These are phyloP conservation scores for Colletotrichum zoysiae DNA, from an alignment of 2,329 filamentous ascomycete genomes.

Conservation along the genomic window DNA sequence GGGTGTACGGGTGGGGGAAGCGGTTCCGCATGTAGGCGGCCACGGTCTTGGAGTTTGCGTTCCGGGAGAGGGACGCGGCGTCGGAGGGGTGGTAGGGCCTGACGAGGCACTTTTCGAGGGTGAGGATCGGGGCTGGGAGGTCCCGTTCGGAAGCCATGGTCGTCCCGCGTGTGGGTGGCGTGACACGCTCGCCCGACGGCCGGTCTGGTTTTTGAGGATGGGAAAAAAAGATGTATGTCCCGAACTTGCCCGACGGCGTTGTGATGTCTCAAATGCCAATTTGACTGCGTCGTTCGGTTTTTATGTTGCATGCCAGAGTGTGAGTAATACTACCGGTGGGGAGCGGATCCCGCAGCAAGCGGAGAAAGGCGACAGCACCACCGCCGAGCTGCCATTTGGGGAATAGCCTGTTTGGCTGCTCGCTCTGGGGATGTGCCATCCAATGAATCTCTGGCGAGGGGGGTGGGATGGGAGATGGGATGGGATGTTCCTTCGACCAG, in stretches of 20 bases:
- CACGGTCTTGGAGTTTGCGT: constrained; percentile 56
- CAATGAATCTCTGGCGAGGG: constrained; percentile 11
- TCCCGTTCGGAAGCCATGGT: constrained; percentile 12
- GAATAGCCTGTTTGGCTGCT: neutral
- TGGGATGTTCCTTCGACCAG: neutral
- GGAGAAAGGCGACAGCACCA: neutral
- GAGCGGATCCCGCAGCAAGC: neutral
- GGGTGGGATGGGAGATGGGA: too few species aligned
- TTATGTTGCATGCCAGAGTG: neutral
- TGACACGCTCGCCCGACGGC: too few species aligned
- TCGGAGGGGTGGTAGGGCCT: constrained; percentile 57
- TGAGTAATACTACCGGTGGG: neutral
- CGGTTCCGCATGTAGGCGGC: constrained; percentile 55
- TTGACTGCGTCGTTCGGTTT: neutral
- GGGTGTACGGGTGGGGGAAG: constrained; percentile 62
- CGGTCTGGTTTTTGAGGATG: too few species aligned
- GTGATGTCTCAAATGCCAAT: neutral
- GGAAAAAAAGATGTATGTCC: neutral
- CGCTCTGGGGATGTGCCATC: constrained; percentile 5
- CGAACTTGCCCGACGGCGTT: neutral
- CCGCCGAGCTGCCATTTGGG: neutral
- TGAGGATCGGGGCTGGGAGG: constrained; percentile 25
- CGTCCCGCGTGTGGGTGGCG: too few species aligned
- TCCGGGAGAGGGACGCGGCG: constrained; percentile 49
- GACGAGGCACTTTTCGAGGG: constrained; percentile 48